Percentiles rank a stretch among this genome's conserved stretches.
phyloP scores from a whole-genome alignment of 129 eudicot species.

The Arctium minus region DNA sequence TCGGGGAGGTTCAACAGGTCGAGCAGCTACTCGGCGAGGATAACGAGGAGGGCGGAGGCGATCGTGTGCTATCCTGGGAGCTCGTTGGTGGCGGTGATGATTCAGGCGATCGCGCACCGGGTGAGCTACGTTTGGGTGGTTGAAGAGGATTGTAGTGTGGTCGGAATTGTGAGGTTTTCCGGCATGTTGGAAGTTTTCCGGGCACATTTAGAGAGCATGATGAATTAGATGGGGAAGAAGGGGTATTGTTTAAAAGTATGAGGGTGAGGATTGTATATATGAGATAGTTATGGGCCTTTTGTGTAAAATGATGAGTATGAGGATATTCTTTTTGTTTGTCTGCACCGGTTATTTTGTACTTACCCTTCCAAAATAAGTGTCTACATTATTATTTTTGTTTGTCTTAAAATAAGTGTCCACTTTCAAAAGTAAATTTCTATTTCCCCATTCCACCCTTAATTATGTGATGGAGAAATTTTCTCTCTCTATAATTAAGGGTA shows the following conservation, averaged over 20 bases:
- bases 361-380: no score
- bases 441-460: no score
- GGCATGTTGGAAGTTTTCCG: conserved; percentile 58
- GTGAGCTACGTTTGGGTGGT: conserved; percentile 87
- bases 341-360: background rate
- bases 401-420: no score
- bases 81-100: conserved; percentile 91
- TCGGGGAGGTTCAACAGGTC: conserved; percentile 48
- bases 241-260: background rate
- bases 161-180: conserved; percentile 73
- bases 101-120: conserved; percentile 79
- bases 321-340: conserved; percentile 7
- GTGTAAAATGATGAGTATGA: background rate
- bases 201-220: conserved; percentile 48
- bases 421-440: no score
- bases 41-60: conserved; percentile 63
- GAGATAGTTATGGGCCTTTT: conserved; percentile 19
- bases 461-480: no score
- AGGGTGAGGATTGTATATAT: conserved; percentile 24
- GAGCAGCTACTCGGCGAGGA: conserved; percentile 62
- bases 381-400: no score
- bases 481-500: no score
- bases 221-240: conserved; percentile 9
- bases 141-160: conserved; percentile 62
- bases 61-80: conserved; percentile 71